These are phyloP conservation scores for Leonotis leonurus DNA, from an alignment of 257 asterid genomes.

Conservation along the genomic window DNA sequence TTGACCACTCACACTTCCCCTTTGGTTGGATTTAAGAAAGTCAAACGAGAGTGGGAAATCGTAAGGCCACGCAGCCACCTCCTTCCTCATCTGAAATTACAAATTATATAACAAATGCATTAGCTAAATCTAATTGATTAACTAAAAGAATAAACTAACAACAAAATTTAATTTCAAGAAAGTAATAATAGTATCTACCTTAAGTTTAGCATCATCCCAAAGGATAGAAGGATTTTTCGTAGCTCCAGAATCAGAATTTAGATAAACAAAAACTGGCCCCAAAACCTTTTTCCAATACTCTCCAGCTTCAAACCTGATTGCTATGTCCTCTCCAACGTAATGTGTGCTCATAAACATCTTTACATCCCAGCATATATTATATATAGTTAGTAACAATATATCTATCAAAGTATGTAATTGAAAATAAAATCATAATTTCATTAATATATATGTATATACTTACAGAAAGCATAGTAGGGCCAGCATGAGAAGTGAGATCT, in stretches of 20 bases:
- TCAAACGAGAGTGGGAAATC: constrained; percentile 44
- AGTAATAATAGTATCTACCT: constrained; percentile 19
- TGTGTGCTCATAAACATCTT: constrained; percentile 65
- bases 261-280: constrained; percentile 52
- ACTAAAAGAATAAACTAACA: no score
- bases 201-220: constrained; percentile 54
- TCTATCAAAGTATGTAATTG: no score
- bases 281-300: constrained; percentile 68
- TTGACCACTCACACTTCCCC: constrained; percentile 48
- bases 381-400: no score
- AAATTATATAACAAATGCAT: neutral
- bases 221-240: constrained; percentile 35
- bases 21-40: constrained; percentile 33
- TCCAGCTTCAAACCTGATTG: constrained; percentile 27
- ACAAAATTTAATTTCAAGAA: neutral
- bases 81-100: constrained; percentile 42
- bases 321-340: constrained; percentile 51
- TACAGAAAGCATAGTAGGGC: constrained; percentile 54
- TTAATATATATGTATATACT: constrained; percentile 1
- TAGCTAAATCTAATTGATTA: neutral
- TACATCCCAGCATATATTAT: neutral
- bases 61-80: constrained; percentile 58
- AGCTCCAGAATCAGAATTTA: constrained; percentile 35
- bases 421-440: no score
- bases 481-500: constrained; percentile 68